Evolutionary conservation across 2,329 filamentous ascomycete species (phyloP).

Genomic region (Fusarium papillatum): DNA sequence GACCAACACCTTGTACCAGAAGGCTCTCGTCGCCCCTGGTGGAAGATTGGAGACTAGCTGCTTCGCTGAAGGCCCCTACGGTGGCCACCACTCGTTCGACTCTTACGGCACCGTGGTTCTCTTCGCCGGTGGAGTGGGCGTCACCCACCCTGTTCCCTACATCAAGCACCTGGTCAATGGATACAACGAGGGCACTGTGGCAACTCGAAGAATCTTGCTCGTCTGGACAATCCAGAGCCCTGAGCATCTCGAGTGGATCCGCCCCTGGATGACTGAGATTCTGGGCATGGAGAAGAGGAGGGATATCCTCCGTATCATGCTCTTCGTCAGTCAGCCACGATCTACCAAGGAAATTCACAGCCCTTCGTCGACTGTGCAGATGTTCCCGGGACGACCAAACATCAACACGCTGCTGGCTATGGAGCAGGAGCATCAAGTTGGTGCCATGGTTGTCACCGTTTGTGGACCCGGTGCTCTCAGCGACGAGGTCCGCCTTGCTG

Average conservation of each 20-base stretch:
- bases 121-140: slow-evolving; percentile 85
- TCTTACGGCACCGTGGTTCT: slow-evolving; percentile 85
- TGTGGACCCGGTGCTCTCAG: slow-evolving; percentile 82
- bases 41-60: slow-evolving; percentile 74
- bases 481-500: slow-evolving; percentile 80
- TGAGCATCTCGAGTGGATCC: slow-evolving; percentile 87
- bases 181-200: slow-evolving; percentile 77
- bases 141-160: slow-evolving; percentile 84
- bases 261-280: slow-evolving; percentile 87
- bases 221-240: slow-evolving; percentile 86
- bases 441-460: slow-evolving; percentile 80
- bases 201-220: slow-evolving; percentile 78
- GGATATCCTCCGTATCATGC: slow-evolving; percentile 81
- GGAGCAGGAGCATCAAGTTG: slow-evolving; percentile 81
- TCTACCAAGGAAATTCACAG: slow-evolving; percentile 87
- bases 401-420: slow-evolving; percentile 79
- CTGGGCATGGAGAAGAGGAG: slow-evolving; percentile 81
- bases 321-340: slow-evolving; percentile 82
- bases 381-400: slow-evolving; percentile 86
- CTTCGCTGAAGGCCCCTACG: slow-evolving; percentile 83
- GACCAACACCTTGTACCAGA: slow-evolving; percentile 78
- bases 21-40: slow-evolving; percentile 71
- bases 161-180: slow-evolving; percentile 80
- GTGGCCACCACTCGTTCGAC: slow-evolving; percentile 77
- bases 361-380: slow-evolving; percentile 82